Evolutionary conservation across 2,329 filamentous ascomycete species (phyloP).

Genomic region (Teratosphaeria epicoccoides): DNA sequence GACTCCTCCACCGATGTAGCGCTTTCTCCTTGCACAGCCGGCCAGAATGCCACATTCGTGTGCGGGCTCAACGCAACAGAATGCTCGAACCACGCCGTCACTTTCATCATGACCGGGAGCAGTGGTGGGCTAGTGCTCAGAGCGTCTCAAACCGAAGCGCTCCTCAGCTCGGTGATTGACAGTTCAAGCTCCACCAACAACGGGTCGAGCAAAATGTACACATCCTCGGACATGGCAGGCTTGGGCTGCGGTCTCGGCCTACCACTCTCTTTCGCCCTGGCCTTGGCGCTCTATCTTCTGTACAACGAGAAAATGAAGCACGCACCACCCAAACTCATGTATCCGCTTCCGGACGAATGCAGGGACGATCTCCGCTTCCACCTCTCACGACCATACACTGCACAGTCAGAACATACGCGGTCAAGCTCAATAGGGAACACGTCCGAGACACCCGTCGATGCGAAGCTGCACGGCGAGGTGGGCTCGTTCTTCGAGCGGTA

Average conservation of each 20-base stretch:
- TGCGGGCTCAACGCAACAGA: slow-evolving; percentile 19
- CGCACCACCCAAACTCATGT: slow-evolving; percentile 21
- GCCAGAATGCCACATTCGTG: slow-evolving; percentile 17
- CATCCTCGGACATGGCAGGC: slow-evolving; percentile 19
- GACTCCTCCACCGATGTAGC: slow-evolving; percentile 8
- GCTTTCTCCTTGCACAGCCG: slow-evolving; percentile 18
- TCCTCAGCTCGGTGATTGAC: slow-evolving; percentile 12
- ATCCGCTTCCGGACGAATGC: slow-evolving; percentile 21
- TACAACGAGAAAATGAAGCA: slow-evolving; percentile 12
- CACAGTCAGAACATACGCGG: neutral
- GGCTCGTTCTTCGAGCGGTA: neutral
- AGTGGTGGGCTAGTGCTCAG: slow-evolving; percentile 18
- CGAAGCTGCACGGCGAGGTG: neutral
- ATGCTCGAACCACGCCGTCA: slow-evolving; percentile 15
- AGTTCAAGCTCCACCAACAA: neutral
- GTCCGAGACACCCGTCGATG: neutral
- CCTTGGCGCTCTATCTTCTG: slow-evolving; percentile 13
- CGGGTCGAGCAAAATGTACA: slow-evolving; percentile 7
- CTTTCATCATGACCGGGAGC: slow-evolving; percentile 16
- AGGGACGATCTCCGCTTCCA: slow-evolving; percentile 13
- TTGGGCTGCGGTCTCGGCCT: slow-evolving; percentile 20
- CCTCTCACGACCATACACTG: neutral
- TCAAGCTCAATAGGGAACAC: neutral
- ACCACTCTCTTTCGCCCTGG: slow-evolving; percentile 18
- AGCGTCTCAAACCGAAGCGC: slow-evolving; percentile 18